Evolutionary conservation across 1,284 basidiomycete species (phyloP), one percentile per base, ranked within the genome.

Genomic region (Vanrija pseudolonga): DNA sequence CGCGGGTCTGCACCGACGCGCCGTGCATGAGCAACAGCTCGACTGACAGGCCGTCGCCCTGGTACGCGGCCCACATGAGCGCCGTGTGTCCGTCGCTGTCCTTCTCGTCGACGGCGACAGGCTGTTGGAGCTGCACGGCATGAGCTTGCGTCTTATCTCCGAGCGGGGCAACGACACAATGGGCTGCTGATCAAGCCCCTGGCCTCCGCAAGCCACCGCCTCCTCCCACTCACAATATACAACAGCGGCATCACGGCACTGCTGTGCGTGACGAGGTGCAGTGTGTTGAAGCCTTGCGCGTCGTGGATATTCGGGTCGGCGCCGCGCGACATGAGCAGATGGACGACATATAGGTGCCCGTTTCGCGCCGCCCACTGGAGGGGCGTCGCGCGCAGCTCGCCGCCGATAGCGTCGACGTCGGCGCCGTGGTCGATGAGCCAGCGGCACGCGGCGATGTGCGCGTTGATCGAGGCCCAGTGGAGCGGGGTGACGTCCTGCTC

Each of bases 21-120:
- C 92, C 92, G 63, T 95, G 90, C 53, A 87, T 84, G 50, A 99
- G 81, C 18, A 99, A 77, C 32, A 98, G 77, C 60, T 97, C 91
- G 3, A 98, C 91, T 0, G 89, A 93, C 20, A 98, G 83, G 1
- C 91, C 93, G 68, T 99, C 96, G 47, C 60, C 76, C 73, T 98
- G 96, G 77, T 98, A 98, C 4, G 93, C 91, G 2, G 96, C 96
- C 96, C 96, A 98, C 90, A 98, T 97, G 50, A 99, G 82, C 0
- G 90, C 83, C 0, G 95, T 98, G 69, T 98, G 96, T 0, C 95
- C 95, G 67, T 93, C 89, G 1, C 85, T 80, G 73, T 99, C 96
- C 42, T 85, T 82, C 42, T 87, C 87, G 71, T 96, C 92, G 48
- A 95, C 86, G 36, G 85, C 86, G 58, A 96, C 83, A 2, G 91